Base-by-base conservation (phyloP, 495 filamentous ascomycete genomes). In the Aspergillus sparsus region DNA sequence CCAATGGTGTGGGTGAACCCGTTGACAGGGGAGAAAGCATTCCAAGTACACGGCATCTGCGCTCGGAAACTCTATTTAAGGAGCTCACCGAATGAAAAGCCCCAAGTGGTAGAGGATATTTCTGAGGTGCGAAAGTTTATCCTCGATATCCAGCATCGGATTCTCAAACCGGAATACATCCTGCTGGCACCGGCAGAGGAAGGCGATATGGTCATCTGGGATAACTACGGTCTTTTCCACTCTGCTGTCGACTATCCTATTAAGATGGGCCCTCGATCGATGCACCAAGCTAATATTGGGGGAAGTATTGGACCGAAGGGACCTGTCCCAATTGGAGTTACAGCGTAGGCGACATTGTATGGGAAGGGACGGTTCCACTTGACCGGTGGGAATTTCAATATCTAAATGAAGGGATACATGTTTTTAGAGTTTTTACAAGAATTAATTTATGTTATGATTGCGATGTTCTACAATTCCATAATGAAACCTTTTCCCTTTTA, bases 1-100 rank as follows among this genome's bases (percentile, higher is more conserved):
- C 54, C 54, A n/a, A 57, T 57, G 54, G 54, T 57, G 4, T 57
- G 54, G 54, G 49, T 44, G 42, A 49, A 57, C 37, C 54, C 54
- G 27, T 41, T 57, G 10, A 57, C 54, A 7, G 54, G 54, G 32
- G 42, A 57, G 54, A 47, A 57, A 44, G 46, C 54, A 7, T 15
- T 57, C 12, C 54, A 57, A 32, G 54, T 57, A 2, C 54, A 57
- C 21, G 41, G 54, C 0, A 41, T 47, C n/a, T 41, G 54, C 27
- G 54, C 54, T 27, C 49, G 35, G 35, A 57, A 57, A 10, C 27
- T 57, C 27, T 57, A 49, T 27, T 16, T 57, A n/a, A 57, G 36
- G n/a, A 37, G 16, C 7, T 27, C 21, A 27, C 16, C 44, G 9
- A 44, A 49, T 46, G 54, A 13, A 6, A 44, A 57, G 31, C 42